Conservation (phyloP, 164 flowering plant species). For the Litsea cubeba region DNA sequence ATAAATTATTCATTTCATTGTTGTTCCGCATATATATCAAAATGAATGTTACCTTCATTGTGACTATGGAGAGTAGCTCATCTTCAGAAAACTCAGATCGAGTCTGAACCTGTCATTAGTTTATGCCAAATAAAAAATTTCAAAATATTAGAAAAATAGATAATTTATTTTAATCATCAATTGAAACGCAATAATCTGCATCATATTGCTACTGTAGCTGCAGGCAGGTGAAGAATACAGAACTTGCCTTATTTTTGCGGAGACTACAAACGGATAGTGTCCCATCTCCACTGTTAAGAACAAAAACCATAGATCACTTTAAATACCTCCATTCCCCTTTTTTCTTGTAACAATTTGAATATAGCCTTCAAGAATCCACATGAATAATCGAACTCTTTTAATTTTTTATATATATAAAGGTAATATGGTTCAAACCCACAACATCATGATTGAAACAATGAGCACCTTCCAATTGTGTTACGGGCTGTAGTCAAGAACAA, state of each 20-base stretch:
- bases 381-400: too few relatives aligned
- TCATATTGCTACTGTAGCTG: not conserved
- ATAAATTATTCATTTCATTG: too few relatives aligned
- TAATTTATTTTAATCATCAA: not conserved
- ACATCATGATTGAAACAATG: not conserved
- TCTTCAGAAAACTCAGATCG: slow-evolving; percentile 94
- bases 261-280: slow-evolving; percentile 87
- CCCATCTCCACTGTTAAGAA: slow-evolving; percentile 81
- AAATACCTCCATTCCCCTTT: not conserved
- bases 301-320: slow-evolving; percentile 5
- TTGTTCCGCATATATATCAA: not conserved
- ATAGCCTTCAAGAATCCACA: not conserved
- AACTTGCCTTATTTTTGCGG: slow-evolving; percentile 66
- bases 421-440: too few relatives aligned
- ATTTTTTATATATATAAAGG: too few relatives aligned
- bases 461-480: not conserved
- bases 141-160: not conserved
- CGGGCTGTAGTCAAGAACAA: too few relatives aligned
- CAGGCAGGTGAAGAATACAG: not conserved
- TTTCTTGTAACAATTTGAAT: too few relatives aligned
- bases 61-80: slow-evolving; percentile 75
- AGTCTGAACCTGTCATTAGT: slow-evolving; percentile 48
- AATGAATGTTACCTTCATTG: slow-evolving; percentile 72
- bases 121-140: slow-evolving; percentile 5
- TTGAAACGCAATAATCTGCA: not conserved